Conservation (phyloP, 2,329 filamentous ascomycete species). For the Colletotrichum orbiculare region DNA sequence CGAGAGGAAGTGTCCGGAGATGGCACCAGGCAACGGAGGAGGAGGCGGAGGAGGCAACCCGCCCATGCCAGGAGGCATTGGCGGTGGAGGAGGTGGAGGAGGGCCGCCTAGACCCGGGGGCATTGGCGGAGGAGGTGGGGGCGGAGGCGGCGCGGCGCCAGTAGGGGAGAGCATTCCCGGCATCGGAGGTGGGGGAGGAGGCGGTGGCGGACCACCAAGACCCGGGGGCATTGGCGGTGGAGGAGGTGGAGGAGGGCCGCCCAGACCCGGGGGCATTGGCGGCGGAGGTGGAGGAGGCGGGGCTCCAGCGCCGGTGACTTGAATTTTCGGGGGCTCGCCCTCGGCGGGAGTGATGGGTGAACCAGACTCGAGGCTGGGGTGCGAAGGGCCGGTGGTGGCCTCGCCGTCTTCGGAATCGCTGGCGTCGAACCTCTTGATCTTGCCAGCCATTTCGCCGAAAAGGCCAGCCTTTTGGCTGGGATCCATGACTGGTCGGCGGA, state of each 20-base stretch:
- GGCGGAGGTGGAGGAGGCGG: slow-evolving; percentile 52
- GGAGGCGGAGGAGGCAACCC: slow-evolving; percentile 59
- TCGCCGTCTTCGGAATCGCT: slow-evolving; percentile 79
- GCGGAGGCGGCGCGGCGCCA: slow-evolving; percentile 61
- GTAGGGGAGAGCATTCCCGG: slow-evolving; percentile 53
- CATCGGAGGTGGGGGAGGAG: slow-evolving; percentile 59
- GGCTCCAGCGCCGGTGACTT: slow-evolving; percentile 60
- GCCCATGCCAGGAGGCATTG: slow-evolving; percentile 53
- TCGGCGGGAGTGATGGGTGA: slow-evolving; percentile 76
- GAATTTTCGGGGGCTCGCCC: slow-evolving; percentile 67
- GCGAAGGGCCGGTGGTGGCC: slow-evolving; percentile 79
- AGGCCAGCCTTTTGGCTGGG: slow-evolving; percentile 75
- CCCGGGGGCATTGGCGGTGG: slow-evolving; percentile 47
- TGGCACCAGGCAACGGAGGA: slow-evolving; percentile 66
- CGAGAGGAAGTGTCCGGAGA: slow-evolving; percentile 81
- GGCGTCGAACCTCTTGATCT: slow-evolving; percentile 77
- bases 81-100: slow-evolving; percentile 63
- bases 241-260: slow-evolving; percentile 60
- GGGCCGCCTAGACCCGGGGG: slow-evolving; percentile 51
- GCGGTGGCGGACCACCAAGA: slow-evolving; percentile 54
- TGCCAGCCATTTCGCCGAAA: slow-evolving; percentile 77
- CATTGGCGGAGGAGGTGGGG: slow-evolving; percentile 56
- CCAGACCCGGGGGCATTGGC: slow-evolving; percentile 51
- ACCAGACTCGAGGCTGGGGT: slow-evolving; percentile 78
- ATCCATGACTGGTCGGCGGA: slow-evolving; percentile 75